Base-by-base conservation (phyloP, 2,329 filamentous ascomycete species). In the Chalaropsis ovoidea region DNA sequence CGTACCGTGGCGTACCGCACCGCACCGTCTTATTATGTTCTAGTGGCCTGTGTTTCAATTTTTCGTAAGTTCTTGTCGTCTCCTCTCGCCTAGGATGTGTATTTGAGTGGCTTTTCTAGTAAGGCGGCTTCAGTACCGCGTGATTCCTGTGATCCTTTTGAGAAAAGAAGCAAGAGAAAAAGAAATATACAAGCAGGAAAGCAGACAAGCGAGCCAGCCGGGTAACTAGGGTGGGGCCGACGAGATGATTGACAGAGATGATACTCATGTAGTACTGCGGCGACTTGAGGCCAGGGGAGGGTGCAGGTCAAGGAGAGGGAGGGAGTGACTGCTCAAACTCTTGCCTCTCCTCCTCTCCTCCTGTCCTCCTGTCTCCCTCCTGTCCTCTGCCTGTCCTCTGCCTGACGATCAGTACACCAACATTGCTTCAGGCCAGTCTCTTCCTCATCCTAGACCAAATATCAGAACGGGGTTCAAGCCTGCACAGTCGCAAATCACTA, bases 101-200 rank as follows among this genome's bases (percentile, higher is more conserved):
- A 47, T 24, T 4, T n/a, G 6, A 13, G 22, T 24, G 13, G 39
- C 35, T 2, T 41, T 61, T 24, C 5, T 61, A 31, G 1, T 11
- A 47, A 31, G 60, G 13, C 60, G 41, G 60, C 41, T 27, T 43
- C 19, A 27, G 42, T 27, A n/a, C 60, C 60, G 41, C 41, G n/a
- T 15, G 11, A 13, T 47, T 45, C 22, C 42, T 47, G 8, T 10
- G 10, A 45, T 62, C 60, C 60, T 62, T 27, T 62, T 17, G 52
- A 58, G 52, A 19, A 8, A 35, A 56, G 7, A 56, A n/a, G 24
- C 13, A 31, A 27, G 19, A 24, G n/a, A 19, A 43, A 45, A 43
- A 43, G 5, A 24, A 27, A 52, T 31, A n/a, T n/a, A n/a, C 15
- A 27, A 52, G n/a, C n/a, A n/a, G n/a, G n/a, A n/a, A n/a, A n/a